Evolutionary conservation across 768 basidiomycete genomes (phyloP).

Genomic region (Russula ochroleuca): DNA sequence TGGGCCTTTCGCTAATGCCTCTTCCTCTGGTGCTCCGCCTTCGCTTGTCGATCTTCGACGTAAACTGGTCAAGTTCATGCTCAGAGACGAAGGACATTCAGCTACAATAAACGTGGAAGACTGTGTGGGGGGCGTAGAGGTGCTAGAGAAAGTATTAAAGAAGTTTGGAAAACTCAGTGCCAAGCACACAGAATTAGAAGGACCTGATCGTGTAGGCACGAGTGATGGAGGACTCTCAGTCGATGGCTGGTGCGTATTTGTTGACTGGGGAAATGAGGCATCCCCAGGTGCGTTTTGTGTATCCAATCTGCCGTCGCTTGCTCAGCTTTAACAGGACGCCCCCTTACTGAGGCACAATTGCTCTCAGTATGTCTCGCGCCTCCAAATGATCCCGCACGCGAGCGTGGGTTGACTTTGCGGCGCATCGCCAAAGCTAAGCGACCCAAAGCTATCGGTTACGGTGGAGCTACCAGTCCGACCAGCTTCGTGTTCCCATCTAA

Average conservation of each 20-base stretch:
- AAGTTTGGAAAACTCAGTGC: constrained; percentile 74
- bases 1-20: constrained; percentile 51
- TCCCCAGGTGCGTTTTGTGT: constrained; percentile 44
- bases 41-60: constrained; percentile 76
- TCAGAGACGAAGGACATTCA: constrained; percentile 73
- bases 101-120: constrained; percentile 78
- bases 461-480: constrained; percentile 40
- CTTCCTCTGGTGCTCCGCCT: constrained; percentile 43
- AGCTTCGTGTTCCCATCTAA: constrained; percentile 31
- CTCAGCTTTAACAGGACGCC: constrained; percentile 47
- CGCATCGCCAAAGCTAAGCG: constrained; percentile 44
- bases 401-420: constrained; percentile 73
- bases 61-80: constrained; percentile 82
- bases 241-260: constrained; percentile 86
- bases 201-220: constrained; percentile 53
- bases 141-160: constrained; percentile 82
- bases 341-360: constrained; percentile 77
- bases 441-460: constrained; percentile 41
- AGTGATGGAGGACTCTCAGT: constrained; percentile 75
- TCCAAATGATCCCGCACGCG: constrained; percentile 71
- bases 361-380: constrained; percentile 80
- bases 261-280: constrained; percentile 53
- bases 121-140: constrained; percentile 77
- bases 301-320: constrained; percentile 7
- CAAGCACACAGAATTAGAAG: constrained; percentile 42